phyloP scores from a whole-genome alignment of 176 grass and related monocot genomes.

The Dactylis glomerata region DNA sequence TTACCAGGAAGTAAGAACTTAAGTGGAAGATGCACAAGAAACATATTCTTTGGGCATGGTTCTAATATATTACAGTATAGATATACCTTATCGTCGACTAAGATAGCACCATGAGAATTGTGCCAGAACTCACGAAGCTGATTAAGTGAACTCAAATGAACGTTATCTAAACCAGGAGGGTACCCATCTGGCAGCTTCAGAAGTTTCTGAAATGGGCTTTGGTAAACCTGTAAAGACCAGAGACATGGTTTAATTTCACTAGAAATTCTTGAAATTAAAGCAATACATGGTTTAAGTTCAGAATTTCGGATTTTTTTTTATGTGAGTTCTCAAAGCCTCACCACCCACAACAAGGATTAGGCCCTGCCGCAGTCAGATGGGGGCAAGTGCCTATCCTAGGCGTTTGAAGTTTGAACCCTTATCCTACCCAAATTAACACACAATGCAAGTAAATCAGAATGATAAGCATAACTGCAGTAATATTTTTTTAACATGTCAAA shows the following conservation, averaged over 20 bases:
- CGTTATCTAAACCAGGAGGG: constrained; percentile 55
- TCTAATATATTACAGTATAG: constrained; percentile 19
- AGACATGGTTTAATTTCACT: constrained; percentile 19
- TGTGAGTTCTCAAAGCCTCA: background rate
- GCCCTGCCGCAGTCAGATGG: background rate
- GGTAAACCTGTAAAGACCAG: constrained; percentile 45
- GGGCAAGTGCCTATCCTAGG: background rate
- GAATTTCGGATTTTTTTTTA: background rate
- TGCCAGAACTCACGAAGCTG: constrained; percentile 77
- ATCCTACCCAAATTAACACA: background rate
- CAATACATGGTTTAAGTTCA: background rate
- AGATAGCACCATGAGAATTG: constrained; percentile 63
- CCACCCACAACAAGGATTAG: background rate
- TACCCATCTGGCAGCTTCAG: constrained; percentile 60
- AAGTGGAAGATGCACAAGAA: background rate
- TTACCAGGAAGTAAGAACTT: background rate
- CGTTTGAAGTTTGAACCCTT: background rate
- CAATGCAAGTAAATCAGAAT: background rate
- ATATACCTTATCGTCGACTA: constrained; percentile 73
- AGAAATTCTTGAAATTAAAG: constrained; percentile 14
- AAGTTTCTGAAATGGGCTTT: constrained; percentile 46
- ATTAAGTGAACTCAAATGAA: constrained; percentile 64
- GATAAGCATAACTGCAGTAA: too few species aligned
- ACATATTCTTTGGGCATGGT: background rate
- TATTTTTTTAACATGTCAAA: too few species aligned